These are phyloP conservation scores for Solanum tacnaense DNA, from an alignment of 257 asterid species.

Conservation along the genomic window DNA sequence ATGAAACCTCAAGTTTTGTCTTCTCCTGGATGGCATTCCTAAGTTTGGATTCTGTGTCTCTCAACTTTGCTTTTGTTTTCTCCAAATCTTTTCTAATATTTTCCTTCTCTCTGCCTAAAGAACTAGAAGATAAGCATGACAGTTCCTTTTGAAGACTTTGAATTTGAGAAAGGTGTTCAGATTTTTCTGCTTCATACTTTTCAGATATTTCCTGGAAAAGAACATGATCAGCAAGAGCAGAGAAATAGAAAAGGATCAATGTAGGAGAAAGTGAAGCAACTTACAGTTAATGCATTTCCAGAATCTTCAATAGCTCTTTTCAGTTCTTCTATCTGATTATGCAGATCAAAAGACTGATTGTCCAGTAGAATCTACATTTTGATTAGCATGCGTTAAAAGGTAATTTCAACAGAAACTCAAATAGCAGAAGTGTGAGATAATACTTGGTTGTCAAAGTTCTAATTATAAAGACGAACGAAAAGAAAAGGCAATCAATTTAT, in stretches of 20 bases:
- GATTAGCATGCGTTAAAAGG: constrained; percentile 6
- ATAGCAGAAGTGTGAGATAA: not conserved
- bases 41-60: constrained; percentile 80
- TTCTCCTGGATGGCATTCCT: constrained; percentile 80
- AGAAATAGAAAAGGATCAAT: not conserved
- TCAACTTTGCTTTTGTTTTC: constrained; percentile 70
- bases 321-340: constrained; percentile 43
- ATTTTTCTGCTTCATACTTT: constrained; percentile 46
- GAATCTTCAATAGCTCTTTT: constrained; percentile 36
- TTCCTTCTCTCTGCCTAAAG: constrained; percentile 87
- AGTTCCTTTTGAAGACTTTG: constrained; percentile 56
- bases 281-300: constrained; percentile 31
- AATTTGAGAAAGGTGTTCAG: constrained; percentile 39
- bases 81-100: constrained; percentile 76
- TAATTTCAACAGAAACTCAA: constrained; percentile 10
- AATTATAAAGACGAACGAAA: not conserved
- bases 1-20: constrained; percentile 85
- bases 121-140: constrained; percentile 50
- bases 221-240: constrained; percentile 13
- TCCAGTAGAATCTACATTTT: constrained; percentile 42
- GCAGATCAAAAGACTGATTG: constrained; percentile 48
- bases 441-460: not conserved
- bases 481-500: not conserved
- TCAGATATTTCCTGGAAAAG: constrained; percentile 46
- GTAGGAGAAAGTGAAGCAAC: constrained; percentile 13